phyloP scores from a whole-genome alignment of 345 rosid species.

The Raphanus sativus region DNA sequence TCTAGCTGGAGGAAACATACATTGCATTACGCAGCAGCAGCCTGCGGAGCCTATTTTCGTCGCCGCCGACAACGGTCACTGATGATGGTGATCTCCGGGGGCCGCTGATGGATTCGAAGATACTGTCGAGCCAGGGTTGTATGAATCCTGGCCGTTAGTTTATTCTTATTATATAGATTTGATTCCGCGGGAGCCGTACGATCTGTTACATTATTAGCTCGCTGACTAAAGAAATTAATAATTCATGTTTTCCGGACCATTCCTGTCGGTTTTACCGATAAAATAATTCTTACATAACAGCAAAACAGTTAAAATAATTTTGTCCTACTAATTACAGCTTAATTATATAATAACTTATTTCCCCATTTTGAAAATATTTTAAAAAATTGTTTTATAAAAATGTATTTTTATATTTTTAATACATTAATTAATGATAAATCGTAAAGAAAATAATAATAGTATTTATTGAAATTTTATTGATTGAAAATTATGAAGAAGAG shows the following conservation, averaged over 20 bases:
- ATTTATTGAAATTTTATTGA: too few relatives aligned
- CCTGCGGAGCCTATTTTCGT: constrained; percentile 45
- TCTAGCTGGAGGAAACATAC: constrained; percentile 89
- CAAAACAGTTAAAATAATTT: neutral
- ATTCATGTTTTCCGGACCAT: neutral
- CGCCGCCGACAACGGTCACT: constrained; percentile 4
- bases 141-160: constrained; percentile 20
- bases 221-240: neutral
- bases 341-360: too few relatives aligned
- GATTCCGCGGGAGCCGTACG: neutral
- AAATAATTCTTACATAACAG: neutral
- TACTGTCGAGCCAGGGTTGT: neutral
- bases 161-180: neutral
- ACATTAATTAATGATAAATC: too few relatives aligned
- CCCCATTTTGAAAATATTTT: too few relatives aligned
- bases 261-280: neutral
- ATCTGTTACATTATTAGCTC: neutral
- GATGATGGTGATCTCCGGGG: neutral
- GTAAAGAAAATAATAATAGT: too few relatives aligned
- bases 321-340: neutral
- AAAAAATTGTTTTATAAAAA: too few relatives aligned
- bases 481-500: too few relatives aligned
- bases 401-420: too few relatives aligned
- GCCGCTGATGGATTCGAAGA: neutral
- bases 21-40: constrained; percentile 94